Conservation (phyloP, 2,329 filamentous ascomycete genomes). For the Fusarium paranaense region DNA sequence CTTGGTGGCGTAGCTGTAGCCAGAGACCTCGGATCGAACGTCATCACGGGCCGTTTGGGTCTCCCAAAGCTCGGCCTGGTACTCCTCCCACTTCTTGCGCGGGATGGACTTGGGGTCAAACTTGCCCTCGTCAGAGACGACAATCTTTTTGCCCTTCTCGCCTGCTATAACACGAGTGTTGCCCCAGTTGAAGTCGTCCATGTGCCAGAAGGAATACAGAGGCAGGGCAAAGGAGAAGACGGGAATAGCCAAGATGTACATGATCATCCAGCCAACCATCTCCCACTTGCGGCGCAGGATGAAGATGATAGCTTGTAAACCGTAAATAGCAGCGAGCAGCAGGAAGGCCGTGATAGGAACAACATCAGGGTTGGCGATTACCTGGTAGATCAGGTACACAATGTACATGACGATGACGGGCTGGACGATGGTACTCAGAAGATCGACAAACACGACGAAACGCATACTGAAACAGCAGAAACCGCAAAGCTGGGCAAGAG, state of each 20-base stretch:
- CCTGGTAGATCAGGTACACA: slow-evolving; percentile 84
- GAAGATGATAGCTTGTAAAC: slow-evolving; percentile 96
- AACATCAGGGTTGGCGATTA: slow-evolving; percentile 70
- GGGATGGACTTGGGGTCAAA: slow-evolving; percentile 94
- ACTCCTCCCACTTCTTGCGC: slow-evolving; percentile 99
- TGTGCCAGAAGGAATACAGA: slow-evolving; percentile 97
- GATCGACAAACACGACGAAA: slow-evolving; percentile 94
- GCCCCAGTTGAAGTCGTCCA: slow-evolving; percentile 99
- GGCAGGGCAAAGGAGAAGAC: slow-evolving; percentile 92
- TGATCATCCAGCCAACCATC: slow-evolving; percentile 99
- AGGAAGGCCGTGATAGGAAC: slow-evolving; percentile 90
- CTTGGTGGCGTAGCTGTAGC: slow-evolving; percentile 94
- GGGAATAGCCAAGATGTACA: slow-evolving; percentile 91
- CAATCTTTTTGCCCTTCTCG: slow-evolving; percentile 90
- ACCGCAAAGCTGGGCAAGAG: slow-evolving; percentile 92
- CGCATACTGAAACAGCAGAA: slow-evolving; percentile 99
- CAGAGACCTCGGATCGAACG: slow-evolving; percentile 87
- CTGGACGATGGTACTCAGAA: slow-evolving; percentile 91
- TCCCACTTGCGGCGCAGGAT: slow-evolving; percentile 98
- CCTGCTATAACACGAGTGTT: slow-evolving; percentile 98
- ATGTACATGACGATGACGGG: slow-evolving; percentile 93
- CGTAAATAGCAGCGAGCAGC: slow-evolving; percentile 93
- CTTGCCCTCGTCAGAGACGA: slow-evolving; percentile 97
- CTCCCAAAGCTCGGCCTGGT: slow-evolving; percentile 98
- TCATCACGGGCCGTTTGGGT: slow-evolving; percentile 88